Conservation (phyloP, 78 protist genomes). For the Andalucia godoyi region DNA sequence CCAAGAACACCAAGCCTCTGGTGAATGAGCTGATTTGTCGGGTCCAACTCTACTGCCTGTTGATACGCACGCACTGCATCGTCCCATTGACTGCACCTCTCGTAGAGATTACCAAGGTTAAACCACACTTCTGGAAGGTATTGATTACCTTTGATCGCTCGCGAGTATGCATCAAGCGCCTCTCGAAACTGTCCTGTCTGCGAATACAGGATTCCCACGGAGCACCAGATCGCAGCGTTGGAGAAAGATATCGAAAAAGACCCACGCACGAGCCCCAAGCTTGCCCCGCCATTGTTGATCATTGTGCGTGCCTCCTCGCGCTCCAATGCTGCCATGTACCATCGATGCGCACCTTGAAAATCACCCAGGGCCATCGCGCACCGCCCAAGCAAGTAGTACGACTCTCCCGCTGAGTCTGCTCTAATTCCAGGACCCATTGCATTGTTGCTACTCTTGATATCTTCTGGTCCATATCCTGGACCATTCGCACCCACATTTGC, state of each 20-base stretch:
- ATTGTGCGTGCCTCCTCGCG: slow-evolving; percentile 3
- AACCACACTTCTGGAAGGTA: slow-evolving; percentile 39
- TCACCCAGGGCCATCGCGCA: slow-evolving; percentile 65
- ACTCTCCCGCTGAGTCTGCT: slow-evolving; percentile 57
- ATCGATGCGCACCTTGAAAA: slow-evolving; percentile 57
- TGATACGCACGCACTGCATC: slow-evolving; percentile 23
- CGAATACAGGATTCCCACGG: slow-evolving; percentile 73
- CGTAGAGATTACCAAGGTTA: slow-evolving; percentile 74
- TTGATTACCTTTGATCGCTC: slow-evolving; percentile 66
- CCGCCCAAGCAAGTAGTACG: slow-evolving; percentile 69
- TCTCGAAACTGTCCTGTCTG: slow-evolving; percentile 68
- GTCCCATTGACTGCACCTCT: slow-evolving; percentile 44
- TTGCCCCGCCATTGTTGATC: too few relatives aligned
- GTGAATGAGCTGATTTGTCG: slow-evolving; percentile 6
- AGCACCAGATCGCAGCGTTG: slow-evolving; percentile 73
- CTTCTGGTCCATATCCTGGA: too few relatives aligned
- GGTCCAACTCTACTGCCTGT: slow-evolving; percentile 8
- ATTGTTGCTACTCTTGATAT: too few relatives aligned
- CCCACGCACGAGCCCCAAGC: too few relatives aligned
- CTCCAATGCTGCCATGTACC: slow-evolving; percentile 70
- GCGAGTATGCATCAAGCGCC: slow-evolving; percentile 70
- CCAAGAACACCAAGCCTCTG: not conserved
- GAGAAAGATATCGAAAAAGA: too few relatives aligned
- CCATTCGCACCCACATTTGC: not conserved
- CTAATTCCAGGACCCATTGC: too few relatives aligned